These are phyloP conservation scores for Termitomyces sp. DNA, from an alignment of 768 basidiomycete species.

Conservation along the genomic window DNA sequence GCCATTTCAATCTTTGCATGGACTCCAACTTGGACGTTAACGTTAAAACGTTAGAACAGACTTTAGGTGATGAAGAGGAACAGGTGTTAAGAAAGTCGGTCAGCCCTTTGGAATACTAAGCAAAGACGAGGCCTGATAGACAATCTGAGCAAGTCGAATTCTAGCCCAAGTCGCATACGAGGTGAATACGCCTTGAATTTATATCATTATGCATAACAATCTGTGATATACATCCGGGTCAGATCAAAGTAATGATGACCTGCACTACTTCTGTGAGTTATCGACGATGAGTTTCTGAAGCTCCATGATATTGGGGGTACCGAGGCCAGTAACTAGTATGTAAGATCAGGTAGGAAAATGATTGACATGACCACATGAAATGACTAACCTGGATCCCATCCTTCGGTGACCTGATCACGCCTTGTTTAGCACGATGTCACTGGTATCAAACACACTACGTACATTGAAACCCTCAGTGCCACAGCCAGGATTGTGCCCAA, in stretches of 20 bases:
- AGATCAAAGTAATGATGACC: neutral
- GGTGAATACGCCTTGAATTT: neutral
- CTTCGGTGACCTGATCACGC: conserved; percentile 33
- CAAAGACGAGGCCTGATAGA: neutral
- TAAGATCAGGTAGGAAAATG: neutral
- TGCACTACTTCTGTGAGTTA: neutral
- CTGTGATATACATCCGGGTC: neutral
- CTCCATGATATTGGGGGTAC: conserved; percentile 43
- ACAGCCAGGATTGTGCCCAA: conserved; percentile 49
- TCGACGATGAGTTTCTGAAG: conserved; percentile 24
- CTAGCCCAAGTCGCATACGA: neutral
- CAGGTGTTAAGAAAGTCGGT: too few relatives aligned
- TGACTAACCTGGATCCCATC: conserved; percentile 55
- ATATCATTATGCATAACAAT: neutral
- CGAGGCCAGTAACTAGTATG: conserved; percentile 15
- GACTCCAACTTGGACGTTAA: too few relatives aligned
- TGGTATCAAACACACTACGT: conserved; percentile 14
- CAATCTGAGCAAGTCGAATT: neutral
- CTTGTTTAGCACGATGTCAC: neutral
- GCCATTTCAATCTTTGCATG: too few relatives aligned
- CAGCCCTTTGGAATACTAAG: too few relatives aligned
- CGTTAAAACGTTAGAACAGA: too few relatives aligned
- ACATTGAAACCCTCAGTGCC: conserved; percentile 60
- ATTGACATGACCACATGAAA: neutral
- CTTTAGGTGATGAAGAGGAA: too few relatives aligned